Evolutionary conservation across 768 basidiomycete species (phyloP).

Genomic region (Naganishia friedmannii): DNA sequence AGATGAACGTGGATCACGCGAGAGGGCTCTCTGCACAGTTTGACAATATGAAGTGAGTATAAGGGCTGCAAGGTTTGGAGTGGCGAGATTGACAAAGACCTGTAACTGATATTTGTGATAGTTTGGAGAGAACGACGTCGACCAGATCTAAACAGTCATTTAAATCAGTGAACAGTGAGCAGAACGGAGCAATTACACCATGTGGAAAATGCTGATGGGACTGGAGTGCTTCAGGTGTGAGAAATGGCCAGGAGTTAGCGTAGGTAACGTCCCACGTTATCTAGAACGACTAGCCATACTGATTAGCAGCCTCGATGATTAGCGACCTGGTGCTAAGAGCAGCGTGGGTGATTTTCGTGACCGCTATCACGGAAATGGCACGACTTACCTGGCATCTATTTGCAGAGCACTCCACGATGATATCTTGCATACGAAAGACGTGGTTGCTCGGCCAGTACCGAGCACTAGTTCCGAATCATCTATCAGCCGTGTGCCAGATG

Average conservation of each 20-base stretch:
- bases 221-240: background rate
- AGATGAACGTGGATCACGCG: slow-evolving; percentile 5
- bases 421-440: slow-evolving; percentile 13
- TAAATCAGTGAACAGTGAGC: slow-evolving; percentile 14
- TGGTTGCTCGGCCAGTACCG: slow-evolving; percentile 4
- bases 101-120: background rate
- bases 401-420: slow-evolving; percentile 18
- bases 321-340: slow-evolving; percentile 19
- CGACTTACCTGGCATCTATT: background rate
- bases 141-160: slow-evolving; percentile 18
- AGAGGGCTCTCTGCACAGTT: slow-evolving; percentile 13
- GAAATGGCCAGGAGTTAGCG: slow-evolving; percentile 12
- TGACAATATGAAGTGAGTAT: slow-evolving; percentile 11
- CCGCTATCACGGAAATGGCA: background rate
- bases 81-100: background rate
- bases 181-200: background rate
- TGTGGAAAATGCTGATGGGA: background rate
- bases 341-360: background rate
- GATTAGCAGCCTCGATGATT: background rate
- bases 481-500: slow-evolving; percentile 1
- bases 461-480: background rate
- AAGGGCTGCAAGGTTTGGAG: too few species aligned
- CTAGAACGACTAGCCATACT: too few species aligned
- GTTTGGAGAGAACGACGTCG: slow-evolving; percentile 13
- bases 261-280: background rate